Conservation (phyloP, 2,329 filamentous ascomycete species). For the Achaetomium macrosporum region DNA sequence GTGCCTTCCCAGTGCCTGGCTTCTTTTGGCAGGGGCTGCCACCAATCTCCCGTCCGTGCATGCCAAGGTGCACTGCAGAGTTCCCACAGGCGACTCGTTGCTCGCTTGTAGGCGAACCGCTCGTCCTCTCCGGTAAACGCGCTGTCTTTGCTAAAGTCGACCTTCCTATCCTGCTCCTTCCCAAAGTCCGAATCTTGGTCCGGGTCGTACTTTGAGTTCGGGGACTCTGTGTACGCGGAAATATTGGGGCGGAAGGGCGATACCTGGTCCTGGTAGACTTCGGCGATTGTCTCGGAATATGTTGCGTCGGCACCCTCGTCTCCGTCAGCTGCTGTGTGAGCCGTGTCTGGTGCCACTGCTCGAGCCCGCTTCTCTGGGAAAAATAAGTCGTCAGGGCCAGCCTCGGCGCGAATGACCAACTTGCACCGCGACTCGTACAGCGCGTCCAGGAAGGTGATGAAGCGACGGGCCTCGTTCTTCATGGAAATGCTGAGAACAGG, state of each 20-base stretch:
- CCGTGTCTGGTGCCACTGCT: neutral
- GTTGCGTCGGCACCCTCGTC: conserved; percentile 34
- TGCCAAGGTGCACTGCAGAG: conserved; percentile 72
- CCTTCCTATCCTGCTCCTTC: conserved; percentile 30
- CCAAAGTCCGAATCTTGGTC: conserved; percentile 55
- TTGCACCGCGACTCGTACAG: conserved; percentile 78
- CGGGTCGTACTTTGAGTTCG: conserved; percentile 45
- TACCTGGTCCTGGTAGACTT: conserved; percentile 72
- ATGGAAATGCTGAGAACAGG: conserved; percentile 60
- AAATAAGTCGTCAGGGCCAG: conserved; percentile 67
- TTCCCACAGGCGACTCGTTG: conserved; percentile 73
- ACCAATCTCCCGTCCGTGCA: conserved; percentile 57
- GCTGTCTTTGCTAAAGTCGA: conserved; percentile 61
- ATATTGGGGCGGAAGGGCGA: conserved; percentile 76
- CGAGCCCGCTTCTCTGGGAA: conserved; percentile 55
- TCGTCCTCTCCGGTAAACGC: conserved; percentile 77
- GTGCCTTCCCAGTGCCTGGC: conserved; percentile 41
- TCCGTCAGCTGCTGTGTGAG: neutral
- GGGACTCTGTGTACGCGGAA: conserved; percentile 50
- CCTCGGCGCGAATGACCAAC: conserved; percentile 61
- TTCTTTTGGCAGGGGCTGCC: conserved; percentile 58
- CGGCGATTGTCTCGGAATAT: conserved; percentile 39
- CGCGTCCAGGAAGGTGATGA: conserved; percentile 72
- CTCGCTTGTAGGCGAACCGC: conserved; percentile 73
- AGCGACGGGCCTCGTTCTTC: conserved; percentile 75